Conservation (phyloP, 2,329 filamentous ascomycete genomes). For the Zasmidium cellare region DNA sequence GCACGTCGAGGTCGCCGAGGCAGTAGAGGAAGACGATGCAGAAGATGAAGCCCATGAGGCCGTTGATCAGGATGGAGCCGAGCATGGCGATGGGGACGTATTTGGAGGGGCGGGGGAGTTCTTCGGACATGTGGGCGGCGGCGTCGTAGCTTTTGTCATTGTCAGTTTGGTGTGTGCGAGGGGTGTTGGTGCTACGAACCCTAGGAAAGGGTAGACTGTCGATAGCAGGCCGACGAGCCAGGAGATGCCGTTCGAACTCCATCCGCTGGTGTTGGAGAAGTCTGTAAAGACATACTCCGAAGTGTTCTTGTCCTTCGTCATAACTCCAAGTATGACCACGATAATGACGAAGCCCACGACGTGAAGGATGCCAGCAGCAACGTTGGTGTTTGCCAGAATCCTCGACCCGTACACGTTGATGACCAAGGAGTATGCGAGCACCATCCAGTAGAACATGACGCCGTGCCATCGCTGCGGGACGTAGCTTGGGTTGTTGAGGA, state of each 20-base stretch:
- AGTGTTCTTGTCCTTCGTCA: constrained; percentile 37
- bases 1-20: constrained; percentile 21
- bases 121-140: constrained; percentile 24
- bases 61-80: constrained; percentile 19
- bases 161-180: background rate
- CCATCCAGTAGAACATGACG: constrained; percentile 23
- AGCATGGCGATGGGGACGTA: constrained; percentile 28
- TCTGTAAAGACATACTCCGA: constrained; percentile 17
- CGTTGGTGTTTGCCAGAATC: constrained; percentile 45
- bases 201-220: constrained; percentile 21
- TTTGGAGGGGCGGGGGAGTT: constrained; percentile 22
- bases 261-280: constrained; percentile 21
- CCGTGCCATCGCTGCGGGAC: constrained; percentile 26
- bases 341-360: constrained; percentile 51
- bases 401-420: constrained; percentile 23
- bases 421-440: constrained; percentile 20
- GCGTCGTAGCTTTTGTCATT: constrained; percentile 11
- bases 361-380: constrained; percentile 44
- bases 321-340: constrained; percentile 42
- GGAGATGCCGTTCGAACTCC: constrained; percentile 18
- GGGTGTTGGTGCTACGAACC: background rate
- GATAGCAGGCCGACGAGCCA: constrained; percentile 21
- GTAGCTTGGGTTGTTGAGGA: constrained; percentile 22
- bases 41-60: constrained; percentile 19
- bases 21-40: constrained; percentile 21